A percentile compares a stretch with the other conserved stretches of the same genome.
Conservation (phyloP, 106 monocot species). For the Allium sativum region DNA sequence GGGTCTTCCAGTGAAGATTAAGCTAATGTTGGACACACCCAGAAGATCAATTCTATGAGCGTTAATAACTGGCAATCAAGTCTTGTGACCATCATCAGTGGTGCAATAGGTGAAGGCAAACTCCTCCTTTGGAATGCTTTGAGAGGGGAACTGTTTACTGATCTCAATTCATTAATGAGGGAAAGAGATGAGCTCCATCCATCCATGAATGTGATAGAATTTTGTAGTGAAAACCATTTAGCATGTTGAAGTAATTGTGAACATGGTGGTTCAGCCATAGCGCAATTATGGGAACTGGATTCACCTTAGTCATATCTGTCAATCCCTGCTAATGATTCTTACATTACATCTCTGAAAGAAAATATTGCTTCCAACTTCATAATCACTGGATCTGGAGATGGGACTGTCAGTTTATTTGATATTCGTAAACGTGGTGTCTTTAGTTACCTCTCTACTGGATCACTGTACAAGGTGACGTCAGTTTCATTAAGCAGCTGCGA, state of each 20-base stretch:
- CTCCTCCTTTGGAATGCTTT: constrained; percentile 88
- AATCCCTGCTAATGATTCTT: constrained; percentile 71
- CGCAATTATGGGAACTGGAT: constrained; percentile 87
- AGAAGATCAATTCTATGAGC: constrained; percentile 77
- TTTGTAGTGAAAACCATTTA: constrained; percentile 53
- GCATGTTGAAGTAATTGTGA: constrained; percentile 67
- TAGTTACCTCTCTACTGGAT: constrained; percentile 63
- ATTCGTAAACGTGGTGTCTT: constrained; percentile 49
- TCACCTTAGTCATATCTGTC: constrained; percentile 39
- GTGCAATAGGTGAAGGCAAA: constrained; percentile 64
- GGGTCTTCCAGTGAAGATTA: constrained; percentile 36
- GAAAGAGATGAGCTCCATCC: constrained; percentile 20
- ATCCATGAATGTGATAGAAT: constrained; percentile 61
- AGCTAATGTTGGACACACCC: constrained; percentile 45
- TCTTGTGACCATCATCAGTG: constrained; percentile 75
- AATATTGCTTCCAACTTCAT: constrained; percentile 45
- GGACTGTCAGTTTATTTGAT: constrained; percentile 73
- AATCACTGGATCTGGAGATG: constrained; percentile 82
- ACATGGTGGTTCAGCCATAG: constrained; percentile 42
- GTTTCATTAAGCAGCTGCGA: constrained; percentile 77
- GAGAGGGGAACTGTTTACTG: constrained; percentile 73
- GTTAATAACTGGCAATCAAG: constrained; percentile 88
- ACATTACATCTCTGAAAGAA: constrained; percentile 62
- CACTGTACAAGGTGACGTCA: constrained; percentile 59
- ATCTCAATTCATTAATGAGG: constrained; percentile 54